phyloP scores from a whole-genome alignment of 2,329 filamentous ascomycete genomes.

The Colletotrichum liaoningense region DNA sequence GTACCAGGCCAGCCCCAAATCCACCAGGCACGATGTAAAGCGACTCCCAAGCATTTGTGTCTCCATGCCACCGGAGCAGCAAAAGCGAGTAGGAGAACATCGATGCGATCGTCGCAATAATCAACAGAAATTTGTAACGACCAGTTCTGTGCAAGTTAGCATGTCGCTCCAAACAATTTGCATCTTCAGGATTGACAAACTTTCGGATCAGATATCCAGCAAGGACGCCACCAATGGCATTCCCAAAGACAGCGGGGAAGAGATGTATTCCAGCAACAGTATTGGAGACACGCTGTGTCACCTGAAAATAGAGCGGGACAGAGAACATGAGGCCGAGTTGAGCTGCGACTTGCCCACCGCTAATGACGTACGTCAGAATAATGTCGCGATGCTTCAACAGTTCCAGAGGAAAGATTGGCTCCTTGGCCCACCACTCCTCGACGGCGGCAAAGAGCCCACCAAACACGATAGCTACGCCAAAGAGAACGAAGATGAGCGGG shows the following conservation, averaged over 20 bases:
- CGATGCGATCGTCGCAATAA: constrained; percentile 61
- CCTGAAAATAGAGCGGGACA: constrained; percentile 77
- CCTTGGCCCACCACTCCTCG: constrained; percentile 50
- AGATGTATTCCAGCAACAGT: constrained; percentile 70
- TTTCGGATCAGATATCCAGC: constrained; percentile 67
- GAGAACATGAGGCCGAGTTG: constrained; percentile 68
- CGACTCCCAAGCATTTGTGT: constrained; percentile 66
- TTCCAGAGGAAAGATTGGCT: constrained; percentile 69
- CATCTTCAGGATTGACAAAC: constrained; percentile 37
- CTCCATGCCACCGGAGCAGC: constrained; percentile 68
- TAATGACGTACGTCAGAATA: constrained; percentile 63
- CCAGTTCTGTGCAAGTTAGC: constrained; percentile 59
- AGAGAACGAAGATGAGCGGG: constrained; percentile 57
- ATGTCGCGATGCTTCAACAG: constrained; percentile 65
- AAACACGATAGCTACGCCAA: constrained; percentile 39
- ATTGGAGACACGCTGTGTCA: constrained; percentile 67
- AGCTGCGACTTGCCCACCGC: constrained; percentile 63
- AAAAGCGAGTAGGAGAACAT: constrained; percentile 64
- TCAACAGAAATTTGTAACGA: constrained; percentile 66
- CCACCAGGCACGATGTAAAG: constrained; percentile 69
- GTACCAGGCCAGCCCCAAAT: constrained; percentile 53
- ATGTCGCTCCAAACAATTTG: not conserved
- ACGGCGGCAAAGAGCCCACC: constrained; percentile 22
- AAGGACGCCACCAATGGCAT: constrained; percentile 71
- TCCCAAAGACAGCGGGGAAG: constrained; percentile 75